Conservation (phyloP, 768 basidiomycete genomes). For the Tricholoma flavovirens region DNA sequence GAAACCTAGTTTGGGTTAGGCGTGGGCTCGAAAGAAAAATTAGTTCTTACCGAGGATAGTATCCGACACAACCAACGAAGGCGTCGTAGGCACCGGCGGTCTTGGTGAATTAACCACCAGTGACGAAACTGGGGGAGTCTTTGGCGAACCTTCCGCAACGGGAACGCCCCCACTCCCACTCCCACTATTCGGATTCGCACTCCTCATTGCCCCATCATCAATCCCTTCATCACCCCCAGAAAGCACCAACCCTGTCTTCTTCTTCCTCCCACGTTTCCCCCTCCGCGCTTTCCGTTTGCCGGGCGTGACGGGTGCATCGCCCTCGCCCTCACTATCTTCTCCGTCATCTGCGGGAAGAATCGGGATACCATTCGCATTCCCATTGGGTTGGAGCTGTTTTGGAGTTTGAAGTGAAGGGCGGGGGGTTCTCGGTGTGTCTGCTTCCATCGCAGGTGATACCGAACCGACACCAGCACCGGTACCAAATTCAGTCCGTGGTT, state of each 20-base stretch:
- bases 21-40: background rate
- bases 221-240: constrained; percentile 36
- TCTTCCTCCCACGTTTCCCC: constrained; percentile 52
- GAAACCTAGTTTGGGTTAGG: constrained; percentile 51
- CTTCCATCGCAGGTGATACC: background rate
- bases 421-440: background rate
- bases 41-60: constrained; percentile 57
- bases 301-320: constrained; percentile 32
- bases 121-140: constrained; percentile 12
- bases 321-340: constrained; percentile 12
- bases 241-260: constrained; percentile 32
- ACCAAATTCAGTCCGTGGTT: background rate
- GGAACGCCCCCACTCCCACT: constrained; percentile 1
- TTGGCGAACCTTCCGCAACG: background rate
- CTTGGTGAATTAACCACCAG: constrained; percentile 21
- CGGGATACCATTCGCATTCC: background rate
- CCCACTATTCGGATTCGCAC: too few species aligned
- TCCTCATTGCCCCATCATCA: constrained; percentile 16
- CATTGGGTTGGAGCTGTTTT: background rate
- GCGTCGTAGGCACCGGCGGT: constrained; percentile 19
- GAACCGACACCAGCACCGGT: background rate
- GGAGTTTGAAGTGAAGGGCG: background rate
- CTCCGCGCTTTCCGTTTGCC: constrained; percentile 42
- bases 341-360: background rate
- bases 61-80: constrained; percentile 69